A percentile compares a stretch with the other conserved stretches of the same genome.
These are phyloP conservation scores for Dillenia turbinata DNA, from an alignment of 164 flowering plant species.

Conservation along the genomic window DNA sequence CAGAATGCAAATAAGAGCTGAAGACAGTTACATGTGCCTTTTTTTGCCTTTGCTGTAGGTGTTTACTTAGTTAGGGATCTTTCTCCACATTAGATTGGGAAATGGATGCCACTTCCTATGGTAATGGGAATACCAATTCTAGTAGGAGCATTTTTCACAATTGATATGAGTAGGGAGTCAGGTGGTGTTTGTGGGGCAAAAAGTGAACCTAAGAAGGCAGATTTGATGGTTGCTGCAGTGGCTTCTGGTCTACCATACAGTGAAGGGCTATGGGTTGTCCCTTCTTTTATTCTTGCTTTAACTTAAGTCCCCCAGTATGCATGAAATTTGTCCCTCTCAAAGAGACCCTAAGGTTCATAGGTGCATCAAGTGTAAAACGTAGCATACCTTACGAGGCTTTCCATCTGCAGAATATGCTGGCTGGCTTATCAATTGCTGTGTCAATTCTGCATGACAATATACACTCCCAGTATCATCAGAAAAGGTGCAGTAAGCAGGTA, in stretches of 20 bases:
- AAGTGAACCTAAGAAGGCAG: slow-evolving; percentile 38
- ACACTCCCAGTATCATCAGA: no score
- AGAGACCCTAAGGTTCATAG: no score
- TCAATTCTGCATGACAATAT: no score
- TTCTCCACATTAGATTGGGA: slow-evolving; percentile 29
- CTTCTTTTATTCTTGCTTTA: slow-evolving; percentile 50
- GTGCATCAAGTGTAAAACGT: no score
- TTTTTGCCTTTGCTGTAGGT: slow-evolving; percentile 45
- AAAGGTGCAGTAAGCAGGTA: no score
- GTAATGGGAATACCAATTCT: slow-evolving; percentile 60
- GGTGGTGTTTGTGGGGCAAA: slow-evolving; percentile 51
- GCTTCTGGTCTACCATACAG: slow-evolving; percentile 68
- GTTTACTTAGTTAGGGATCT: slow-evolving; percentile 42
- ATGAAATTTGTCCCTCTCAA: slow-evolving; percentile 32
- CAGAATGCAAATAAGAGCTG: no score
- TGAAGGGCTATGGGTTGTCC: slow-evolving; percentile 62
- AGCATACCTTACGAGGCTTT: no score
- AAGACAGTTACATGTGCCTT: not conserved
- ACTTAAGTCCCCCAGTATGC: slow-evolving; percentile 58
- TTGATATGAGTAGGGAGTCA: slow-evolving; percentile 56
- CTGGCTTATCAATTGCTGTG: no score
- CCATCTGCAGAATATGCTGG: no score
- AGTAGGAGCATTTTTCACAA: slow-evolving; percentile 49
- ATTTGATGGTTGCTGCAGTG: slow-evolving; percentile 58
- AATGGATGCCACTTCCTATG: slow-evolving; percentile 60